Conservation (phyloP, 2,329 filamentous ascomycete genomes). For the Pseudopithomyces chartarum region DNA sequence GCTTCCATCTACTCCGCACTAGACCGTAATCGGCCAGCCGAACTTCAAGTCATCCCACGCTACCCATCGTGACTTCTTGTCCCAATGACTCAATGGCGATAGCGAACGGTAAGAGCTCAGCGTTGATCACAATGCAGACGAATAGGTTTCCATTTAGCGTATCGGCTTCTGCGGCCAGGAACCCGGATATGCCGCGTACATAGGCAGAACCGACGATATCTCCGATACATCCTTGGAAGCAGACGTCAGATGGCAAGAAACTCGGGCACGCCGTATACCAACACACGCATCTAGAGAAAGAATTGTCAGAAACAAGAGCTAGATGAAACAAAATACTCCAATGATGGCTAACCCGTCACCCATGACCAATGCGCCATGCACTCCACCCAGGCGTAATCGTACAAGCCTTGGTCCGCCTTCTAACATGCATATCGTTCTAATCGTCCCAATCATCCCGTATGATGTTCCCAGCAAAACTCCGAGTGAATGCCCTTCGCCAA, state of each 20-base stretch:
- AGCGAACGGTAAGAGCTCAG: not conserved
- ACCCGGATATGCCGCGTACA: not conserved
- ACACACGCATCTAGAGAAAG: slow-evolving; percentile 3
- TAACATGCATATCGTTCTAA: slow-evolving; percentile 18
- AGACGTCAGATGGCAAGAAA: slow-evolving; percentile 5
- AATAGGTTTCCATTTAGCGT: not conserved
- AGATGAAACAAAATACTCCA: slow-evolving; percentile 9
- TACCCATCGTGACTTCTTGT: slow-evolving; percentile 1
- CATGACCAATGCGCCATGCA: slow-evolving; percentile 23
- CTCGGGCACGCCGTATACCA: not conserved
- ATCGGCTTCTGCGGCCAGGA: not conserved
- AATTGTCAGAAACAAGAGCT: not conserved
- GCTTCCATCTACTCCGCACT: not conserved
- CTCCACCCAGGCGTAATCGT: slow-evolving; percentile 27
- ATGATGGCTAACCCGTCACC: slow-evolving; percentile 21
- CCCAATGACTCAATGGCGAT: not conserved
- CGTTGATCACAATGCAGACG: not conserved
- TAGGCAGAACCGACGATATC: not conserved
- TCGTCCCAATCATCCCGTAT: slow-evolving; percentile 16
- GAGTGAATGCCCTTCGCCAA: slow-evolving; percentile 23
- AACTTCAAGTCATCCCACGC: slow-evolving; percentile 6
- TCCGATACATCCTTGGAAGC: not conserved
- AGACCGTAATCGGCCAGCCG: not conserved
- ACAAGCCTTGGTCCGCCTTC: slow-evolving; percentile 20
- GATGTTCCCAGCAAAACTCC: slow-evolving; percentile 30